These are phyloP conservation scores for Globisporangium yorkense DNA, from an alignment of 352 stramenopile genomes.

Conservation along the genomic window DNA sequence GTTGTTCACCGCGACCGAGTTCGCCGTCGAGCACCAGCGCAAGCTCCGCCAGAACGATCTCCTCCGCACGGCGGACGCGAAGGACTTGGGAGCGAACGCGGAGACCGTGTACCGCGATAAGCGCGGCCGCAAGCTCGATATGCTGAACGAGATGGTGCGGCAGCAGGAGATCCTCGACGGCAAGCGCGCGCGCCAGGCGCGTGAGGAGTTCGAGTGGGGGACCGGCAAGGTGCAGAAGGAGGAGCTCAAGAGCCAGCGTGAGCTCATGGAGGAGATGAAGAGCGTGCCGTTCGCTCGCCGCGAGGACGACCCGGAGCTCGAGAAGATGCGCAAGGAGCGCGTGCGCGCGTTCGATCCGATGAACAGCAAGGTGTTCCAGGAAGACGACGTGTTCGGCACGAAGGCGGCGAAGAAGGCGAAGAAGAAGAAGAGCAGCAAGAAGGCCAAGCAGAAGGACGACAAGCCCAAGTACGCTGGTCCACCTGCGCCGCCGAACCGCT, in stretches of 20 bases:
- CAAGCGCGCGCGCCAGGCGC: slow-evolving; percentile 68
- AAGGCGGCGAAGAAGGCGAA: slow-evolving; percentile 31
- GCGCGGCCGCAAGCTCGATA: slow-evolving; percentile 77
- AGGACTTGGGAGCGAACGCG: slow-evolving; percentile 67
- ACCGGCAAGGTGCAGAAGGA: slow-evolving; percentile 79
- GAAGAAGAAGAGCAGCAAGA: slow-evolving; percentile 44
- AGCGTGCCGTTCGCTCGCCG: slow-evolving; percentile 55
- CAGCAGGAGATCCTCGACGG: slow-evolving; percentile 76
- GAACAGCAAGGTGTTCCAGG: slow-evolving; percentile 69
- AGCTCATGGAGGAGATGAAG: slow-evolving; percentile 65
- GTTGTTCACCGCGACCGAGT: slow-evolving; percentile 66
- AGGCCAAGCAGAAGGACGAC: slow-evolving; percentile 25
- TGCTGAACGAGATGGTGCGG: slow-evolving; percentile 79
- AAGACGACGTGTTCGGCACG: slow-evolving; percentile 34
- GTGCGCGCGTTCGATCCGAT: slow-evolving; percentile 75
- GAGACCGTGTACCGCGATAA: slow-evolving; percentile 85
- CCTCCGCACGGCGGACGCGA: slow-evolving; percentile 35
- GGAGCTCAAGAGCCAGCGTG: slow-evolving; percentile 44
- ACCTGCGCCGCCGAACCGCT: slow-evolving; percentile 73
- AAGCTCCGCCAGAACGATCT: slow-evolving; percentile 50
- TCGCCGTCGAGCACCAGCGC: slow-evolving; percentile 48
- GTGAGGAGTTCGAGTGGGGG: slow-evolving; percentile 81
- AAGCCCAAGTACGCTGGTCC: slow-evolving; percentile 72
- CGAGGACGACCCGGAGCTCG: slow-evolving; percentile 67
- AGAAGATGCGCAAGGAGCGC: slow-evolving; percentile 46